Percentiles rank a stretch among this genome's conserved stretches.
Evolutionary conservation across 345 rosid genomes (phyloP).

Genomic region (Salix brachista): DNA sequence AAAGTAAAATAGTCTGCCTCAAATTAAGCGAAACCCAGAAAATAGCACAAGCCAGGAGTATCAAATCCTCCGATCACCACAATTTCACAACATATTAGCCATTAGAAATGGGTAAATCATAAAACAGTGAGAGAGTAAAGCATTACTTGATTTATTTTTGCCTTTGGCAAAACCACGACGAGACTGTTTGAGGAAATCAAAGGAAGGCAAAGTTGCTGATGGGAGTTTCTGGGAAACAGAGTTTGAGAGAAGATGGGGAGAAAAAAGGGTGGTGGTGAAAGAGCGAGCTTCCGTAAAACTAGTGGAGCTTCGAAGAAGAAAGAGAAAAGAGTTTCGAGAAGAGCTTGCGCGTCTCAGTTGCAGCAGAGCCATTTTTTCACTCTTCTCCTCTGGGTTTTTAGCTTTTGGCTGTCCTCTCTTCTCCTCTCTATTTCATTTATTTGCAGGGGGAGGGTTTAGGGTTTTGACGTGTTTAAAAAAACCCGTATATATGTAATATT

Average conservation of each 20-base stretch:
- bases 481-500: no score
- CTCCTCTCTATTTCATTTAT: background rate
- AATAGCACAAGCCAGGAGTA: no score
- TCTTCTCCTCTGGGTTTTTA: background rate
- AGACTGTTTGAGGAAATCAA: conserved; percentile 35
- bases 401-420: background rate
- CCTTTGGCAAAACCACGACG: conserved; percentile 78
- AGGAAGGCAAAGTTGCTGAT: conserved; percentile 2
- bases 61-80: no score
- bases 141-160: conserved; percentile 55
- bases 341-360: conserved; percentile 46
- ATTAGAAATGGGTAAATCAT: background rate
- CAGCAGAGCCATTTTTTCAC: conserved; percentile 53
- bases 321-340: conserved; percentile 26
- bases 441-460: background rate
- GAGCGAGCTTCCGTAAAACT: conserved; percentile 28
- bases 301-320: conserved; percentile 32
- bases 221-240: conserved; percentile 6
- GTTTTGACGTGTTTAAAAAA: no score
- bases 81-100: no score
- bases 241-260: conserved; percentile 14
- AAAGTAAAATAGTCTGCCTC: no score
- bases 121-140: background rate
- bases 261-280: conserved; percentile 24
- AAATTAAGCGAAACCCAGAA: no score